These are phyloP conservation scores for Pseudogymnoascus sp. DNA, from an alignment of 2,329 filamentous ascomycete species.

Conservation along the genomic window DNA sequence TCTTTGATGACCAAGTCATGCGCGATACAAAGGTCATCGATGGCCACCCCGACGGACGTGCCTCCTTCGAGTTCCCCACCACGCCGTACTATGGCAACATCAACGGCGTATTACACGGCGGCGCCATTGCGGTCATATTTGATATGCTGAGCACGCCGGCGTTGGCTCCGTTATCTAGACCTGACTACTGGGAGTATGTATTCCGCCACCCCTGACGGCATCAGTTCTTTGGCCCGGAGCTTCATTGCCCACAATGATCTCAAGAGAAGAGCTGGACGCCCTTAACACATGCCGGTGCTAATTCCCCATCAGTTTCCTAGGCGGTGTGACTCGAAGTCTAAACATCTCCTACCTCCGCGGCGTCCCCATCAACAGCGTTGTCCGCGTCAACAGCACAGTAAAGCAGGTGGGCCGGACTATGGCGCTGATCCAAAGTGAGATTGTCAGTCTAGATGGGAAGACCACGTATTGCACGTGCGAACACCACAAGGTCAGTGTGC, in stretches of 20 bases:
- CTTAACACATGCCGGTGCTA: neutral
- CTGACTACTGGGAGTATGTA: conserved; percentile 41
- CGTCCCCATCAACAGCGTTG: conserved; percentile 38
- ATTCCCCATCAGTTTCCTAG: conserved; percentile 34
- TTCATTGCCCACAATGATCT: neutral
- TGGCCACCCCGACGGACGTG: conserved; percentile 28
- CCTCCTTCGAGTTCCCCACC: conserved; percentile 38
- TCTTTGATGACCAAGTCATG: conserved; percentile 22
- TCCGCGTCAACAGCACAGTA: conserved; percentile 37
- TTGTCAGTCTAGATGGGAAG: conserved; percentile 42
- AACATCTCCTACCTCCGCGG: conserved; percentile 45
- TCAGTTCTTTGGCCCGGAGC: neutral
- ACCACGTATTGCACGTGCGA: conserved; percentile 42
- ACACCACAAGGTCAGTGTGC: conserved; percentile 44
- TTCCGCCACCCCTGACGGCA: neutral
- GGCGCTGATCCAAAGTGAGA: conserved; percentile 43
- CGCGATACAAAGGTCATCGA: conserved; percentile 23
- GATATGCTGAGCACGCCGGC: conserved; percentile 47
- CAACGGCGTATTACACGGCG: conserved; percentile 43
- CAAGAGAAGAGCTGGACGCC: neutral
- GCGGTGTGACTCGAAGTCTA: conserved; percentile 41
- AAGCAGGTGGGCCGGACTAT: conserved; percentile 42
- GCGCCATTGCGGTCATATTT: conserved; percentile 45
- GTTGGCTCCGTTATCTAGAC: conserved; percentile 39
- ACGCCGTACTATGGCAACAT: conserved; percentile 39